phyloP scores from a whole-genome alignment of 2,329 filamentous ascomycete species.

The Fusarium fracticaudum region DNA sequence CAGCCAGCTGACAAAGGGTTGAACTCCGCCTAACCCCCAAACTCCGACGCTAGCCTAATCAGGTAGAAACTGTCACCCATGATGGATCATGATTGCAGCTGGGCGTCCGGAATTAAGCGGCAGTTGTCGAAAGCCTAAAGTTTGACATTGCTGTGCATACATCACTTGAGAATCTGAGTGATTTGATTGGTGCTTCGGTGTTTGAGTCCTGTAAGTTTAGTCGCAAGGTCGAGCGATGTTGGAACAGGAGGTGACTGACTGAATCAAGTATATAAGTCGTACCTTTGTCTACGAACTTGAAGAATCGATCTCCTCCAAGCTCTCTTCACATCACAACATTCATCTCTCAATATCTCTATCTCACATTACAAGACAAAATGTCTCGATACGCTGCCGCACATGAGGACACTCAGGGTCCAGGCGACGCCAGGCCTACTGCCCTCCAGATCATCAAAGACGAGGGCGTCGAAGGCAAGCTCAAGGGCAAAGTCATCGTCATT shows the following conservation, averaged over 20 bases:
- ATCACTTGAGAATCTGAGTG: not conserved
- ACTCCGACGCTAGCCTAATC: slow-evolving; percentile 15
- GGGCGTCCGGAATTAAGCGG: not conserved
- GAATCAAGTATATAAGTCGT: not conserved
- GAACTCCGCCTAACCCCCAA: not conserved
- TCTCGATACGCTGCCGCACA: slow-evolving; percentile 20
- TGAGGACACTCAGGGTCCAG: slow-evolving; percentile 44
- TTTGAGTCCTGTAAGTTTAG: too few relatives aligned
- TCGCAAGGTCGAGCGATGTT: not conserved
- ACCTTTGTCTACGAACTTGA: too few relatives aligned
- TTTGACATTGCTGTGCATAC: not conserved
- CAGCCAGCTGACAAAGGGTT: slow-evolving; percentile 16
- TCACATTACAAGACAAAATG: not conserved
- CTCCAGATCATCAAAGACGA: slow-evolving; percentile 52
- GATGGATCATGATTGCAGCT: not conserved
- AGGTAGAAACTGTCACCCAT: slow-evolving; percentile 24
- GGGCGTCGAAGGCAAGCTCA: slow-evolving; percentile 44
- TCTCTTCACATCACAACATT: not conserved
- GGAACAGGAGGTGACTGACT: not conserved
- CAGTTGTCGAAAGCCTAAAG: not conserved
- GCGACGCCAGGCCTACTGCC: slow-evolving; percentile 54
- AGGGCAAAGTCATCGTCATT: slow-evolving; percentile 53
- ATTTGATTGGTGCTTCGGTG: not conserved
- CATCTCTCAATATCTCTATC: not conserved
- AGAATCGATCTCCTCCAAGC: not conserved